Conservation (phyloP, 192 early-diverging fungal species). For the Coemansia pectinata region DNA sequence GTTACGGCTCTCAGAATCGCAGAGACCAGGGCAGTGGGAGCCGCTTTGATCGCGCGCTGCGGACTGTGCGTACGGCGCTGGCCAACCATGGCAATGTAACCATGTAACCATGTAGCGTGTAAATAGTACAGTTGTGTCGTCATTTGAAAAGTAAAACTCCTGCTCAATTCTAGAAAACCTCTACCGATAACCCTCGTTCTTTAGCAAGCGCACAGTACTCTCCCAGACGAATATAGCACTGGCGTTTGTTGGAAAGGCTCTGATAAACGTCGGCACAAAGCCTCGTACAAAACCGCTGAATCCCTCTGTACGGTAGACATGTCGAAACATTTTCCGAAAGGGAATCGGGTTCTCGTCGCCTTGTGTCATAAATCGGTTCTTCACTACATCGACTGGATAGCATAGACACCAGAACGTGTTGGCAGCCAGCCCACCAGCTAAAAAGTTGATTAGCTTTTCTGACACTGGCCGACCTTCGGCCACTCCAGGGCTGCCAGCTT, state of each 20-base stretch:
- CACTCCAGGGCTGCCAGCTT: slow-evolving; percentile 9
- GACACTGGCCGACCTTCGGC: slow-evolving; percentile 34
- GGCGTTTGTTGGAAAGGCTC: slow-evolving; percentile 95
- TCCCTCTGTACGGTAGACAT: slow-evolving; percentile 63
- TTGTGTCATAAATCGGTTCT: slow-evolving; percentile 94
- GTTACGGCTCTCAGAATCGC: not conserved
- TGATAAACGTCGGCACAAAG: slow-evolving; percentile 85
- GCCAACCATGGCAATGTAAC: not conserved
- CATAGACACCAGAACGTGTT: slow-evolving; percentile 87
- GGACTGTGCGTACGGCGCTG: not conserved
- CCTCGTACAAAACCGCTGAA: slow-evolving; percentile 86
- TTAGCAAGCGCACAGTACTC: slow-evolving; percentile 59
- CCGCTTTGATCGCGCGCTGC: not conserved
- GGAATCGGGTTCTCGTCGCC: slow-evolving; percentile 66
- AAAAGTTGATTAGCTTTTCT: slow-evolving; percentile 67
- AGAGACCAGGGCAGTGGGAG: not conserved
- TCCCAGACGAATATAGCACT: slow-evolving; percentile 92
- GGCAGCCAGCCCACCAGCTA: slow-evolving; percentile 83
- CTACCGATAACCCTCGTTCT: slow-evolving; percentile 26
- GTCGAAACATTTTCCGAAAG: slow-evolving; percentile 42
- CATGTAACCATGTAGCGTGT: slow-evolving; percentile 2
- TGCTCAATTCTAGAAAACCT: not conserved
- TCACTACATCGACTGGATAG: slow-evolving; percentile 85
- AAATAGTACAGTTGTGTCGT: not conserved
- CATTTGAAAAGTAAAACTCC: not conserved